Evolutionary conservation across 2,329 filamentous ascomycete species (phyloP).

Genomic region (Diaporthe citriasiana): DNA sequence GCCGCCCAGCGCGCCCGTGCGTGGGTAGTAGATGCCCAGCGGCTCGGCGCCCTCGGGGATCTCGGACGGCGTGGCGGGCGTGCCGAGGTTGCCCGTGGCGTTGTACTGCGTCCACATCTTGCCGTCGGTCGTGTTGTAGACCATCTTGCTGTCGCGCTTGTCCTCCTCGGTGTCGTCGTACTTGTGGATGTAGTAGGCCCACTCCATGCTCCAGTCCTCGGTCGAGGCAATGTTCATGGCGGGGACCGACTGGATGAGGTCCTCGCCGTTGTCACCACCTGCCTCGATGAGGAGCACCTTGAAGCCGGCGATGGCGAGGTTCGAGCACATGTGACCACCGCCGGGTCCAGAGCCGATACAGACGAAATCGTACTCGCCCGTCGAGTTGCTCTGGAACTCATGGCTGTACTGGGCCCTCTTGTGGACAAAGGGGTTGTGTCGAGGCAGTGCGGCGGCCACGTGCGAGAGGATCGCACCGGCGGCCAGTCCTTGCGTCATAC

Average conservation of each 20-base stretch:
- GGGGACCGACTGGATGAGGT: conserved; percentile 47
- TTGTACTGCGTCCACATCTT: conserved; percentile 38
- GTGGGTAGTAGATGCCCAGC: conserved; percentile 49
- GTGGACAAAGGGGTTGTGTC: conserved; percentile 26
- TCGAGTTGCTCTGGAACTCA: conserved; percentile 23
- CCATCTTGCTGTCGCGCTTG: conserved; percentile 33
- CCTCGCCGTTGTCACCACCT: conserved; percentile 63
- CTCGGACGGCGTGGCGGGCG: conserved; percentile 57
- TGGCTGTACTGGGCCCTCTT: conserved; percentile 25
- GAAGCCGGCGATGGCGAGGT: conserved; percentile 64
- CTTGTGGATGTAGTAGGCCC: conserved; percentile 34
- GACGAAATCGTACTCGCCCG: conserved; percentile 62
- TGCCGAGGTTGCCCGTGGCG: conserved; percentile 50
- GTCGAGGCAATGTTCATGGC: conserved; percentile 31
- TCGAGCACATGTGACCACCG: conserved; percentile 62
- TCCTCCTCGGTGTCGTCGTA: conserved; percentile 44
- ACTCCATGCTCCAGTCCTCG: conserved; percentile 25
- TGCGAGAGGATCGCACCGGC: not conserved
- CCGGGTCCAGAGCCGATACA: conserved; percentile 67
- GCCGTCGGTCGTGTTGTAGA: conserved; percentile 36
- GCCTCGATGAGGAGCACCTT: conserved; percentile 69
- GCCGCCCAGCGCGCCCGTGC: conserved; percentile 46
- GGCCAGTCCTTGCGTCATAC: conserved; percentile 23
- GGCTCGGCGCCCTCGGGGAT: conserved; percentile 44
- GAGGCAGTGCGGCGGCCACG: conserved; percentile 5